These are phyloP conservation scores for Gossypium anomalum DNA, from an alignment of 345 rosid genomes.

Conservation along the genomic window DNA sequence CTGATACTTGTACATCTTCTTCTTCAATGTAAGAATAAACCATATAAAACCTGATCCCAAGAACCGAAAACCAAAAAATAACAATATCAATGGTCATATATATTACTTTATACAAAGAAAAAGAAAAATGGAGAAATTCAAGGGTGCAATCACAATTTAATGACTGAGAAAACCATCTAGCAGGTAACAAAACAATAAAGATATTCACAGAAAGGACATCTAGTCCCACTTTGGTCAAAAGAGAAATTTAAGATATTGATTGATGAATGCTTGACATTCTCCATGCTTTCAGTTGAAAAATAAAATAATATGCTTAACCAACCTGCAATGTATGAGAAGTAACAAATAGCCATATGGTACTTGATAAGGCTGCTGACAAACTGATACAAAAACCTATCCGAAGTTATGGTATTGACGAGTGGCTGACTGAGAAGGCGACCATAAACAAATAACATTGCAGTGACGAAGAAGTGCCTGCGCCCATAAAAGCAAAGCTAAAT, in stretches of 20 bases:
- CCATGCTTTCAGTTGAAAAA: slow-evolving; percentile 4
- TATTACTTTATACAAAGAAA: not conserved
- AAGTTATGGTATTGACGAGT: slow-evolving; percentile 80
- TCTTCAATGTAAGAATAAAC: slow-evolving; percentile 94
- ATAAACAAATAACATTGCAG: slow-evolving; percentile 91
- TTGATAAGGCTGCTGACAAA: slow-evolving; percentile 77
- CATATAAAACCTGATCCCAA: slow-evolving; percentile 78
- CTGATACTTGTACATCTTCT: slow-evolving; percentile 99
- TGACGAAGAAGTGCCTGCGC: slow-evolving; percentile 94
- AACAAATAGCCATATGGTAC: slow-evolving; percentile 89
- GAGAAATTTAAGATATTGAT: not conserved
- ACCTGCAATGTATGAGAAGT: slow-evolving; percentile 89
- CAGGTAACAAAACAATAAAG: not conserved
- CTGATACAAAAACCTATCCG: slow-evolving; percentile 72
- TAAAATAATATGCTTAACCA: slow-evolving; percentile 16
- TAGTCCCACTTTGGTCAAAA: not conserved
- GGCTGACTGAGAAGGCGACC: slow-evolving; percentile 94
- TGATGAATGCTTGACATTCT: not conserved
- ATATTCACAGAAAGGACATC: not conserved
- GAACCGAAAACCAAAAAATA: not conserved
- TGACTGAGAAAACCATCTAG: not conserved
- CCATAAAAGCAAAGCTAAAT: slow-evolving; percentile 15
- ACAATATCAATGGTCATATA: not conserved
- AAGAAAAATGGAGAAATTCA: not conserved
- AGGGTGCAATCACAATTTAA: not conserved